These are phyloP conservation scores for Inga laurina DNA, from an alignment of 306 rosid species.

Conservation along the genomic window DNA sequence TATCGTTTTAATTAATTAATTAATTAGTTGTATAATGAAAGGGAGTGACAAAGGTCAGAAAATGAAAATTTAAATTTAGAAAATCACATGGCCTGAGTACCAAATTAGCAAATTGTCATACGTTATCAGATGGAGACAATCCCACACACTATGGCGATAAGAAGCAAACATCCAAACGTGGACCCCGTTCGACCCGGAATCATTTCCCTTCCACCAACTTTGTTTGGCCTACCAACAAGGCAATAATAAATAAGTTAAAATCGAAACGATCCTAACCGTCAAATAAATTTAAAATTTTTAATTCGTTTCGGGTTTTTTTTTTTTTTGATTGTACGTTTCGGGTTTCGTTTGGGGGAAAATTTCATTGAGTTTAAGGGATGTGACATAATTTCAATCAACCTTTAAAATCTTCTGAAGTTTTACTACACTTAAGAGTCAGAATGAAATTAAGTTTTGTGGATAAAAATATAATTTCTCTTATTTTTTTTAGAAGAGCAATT, in stretches of 20 bases:
- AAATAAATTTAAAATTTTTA: too few relatives aligned
- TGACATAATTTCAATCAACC: too few relatives aligned
- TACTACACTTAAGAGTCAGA: accelerated
- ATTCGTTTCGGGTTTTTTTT: too few relatives aligned
- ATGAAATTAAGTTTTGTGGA: too few relatives aligned
- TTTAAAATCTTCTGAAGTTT: too few relatives aligned
- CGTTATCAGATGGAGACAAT: neutral
- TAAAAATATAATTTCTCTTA: too few relatives aligned
- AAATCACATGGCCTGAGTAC: neutral
- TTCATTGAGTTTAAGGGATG: accelerated
- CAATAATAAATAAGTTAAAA: neutral
- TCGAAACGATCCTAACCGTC: too few relatives aligned
- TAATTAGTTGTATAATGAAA: neutral
- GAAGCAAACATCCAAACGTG: neutral
- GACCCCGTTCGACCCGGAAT: neutral
- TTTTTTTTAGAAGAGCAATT: too few relatives aligned
- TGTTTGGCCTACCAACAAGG: neutral
- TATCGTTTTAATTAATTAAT: neutral
- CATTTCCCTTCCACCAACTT: neutral
- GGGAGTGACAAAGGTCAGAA: neutral
- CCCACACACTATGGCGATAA: neutral
- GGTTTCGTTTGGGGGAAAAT: too few relatives aligned
- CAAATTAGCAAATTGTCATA: neutral
- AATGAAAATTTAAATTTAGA: neutral
- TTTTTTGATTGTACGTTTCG: too few relatives aligned